Percentiles rank a stretch among this genome's conserved stretches.
Conservation (phyloP, 768 basidiomycete genomes). For the Omphalotus guepiniiformis region DNA sequence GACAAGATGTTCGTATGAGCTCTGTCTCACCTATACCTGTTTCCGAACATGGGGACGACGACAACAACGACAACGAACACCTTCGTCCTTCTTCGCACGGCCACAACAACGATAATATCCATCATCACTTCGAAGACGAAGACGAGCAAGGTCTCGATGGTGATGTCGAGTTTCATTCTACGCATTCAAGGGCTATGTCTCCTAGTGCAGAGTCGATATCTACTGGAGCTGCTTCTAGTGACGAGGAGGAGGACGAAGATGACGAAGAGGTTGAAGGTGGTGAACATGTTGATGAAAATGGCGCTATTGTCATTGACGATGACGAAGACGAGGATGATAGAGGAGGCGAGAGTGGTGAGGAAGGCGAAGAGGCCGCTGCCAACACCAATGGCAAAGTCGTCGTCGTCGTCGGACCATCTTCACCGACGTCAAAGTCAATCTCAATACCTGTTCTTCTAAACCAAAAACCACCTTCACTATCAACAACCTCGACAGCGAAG, state of each 20-base stretch:
- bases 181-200: too few relatives aligned
- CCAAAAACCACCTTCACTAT: not conserved
- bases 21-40: not conserved
- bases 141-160: not conserved
- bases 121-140: too few relatives aligned
- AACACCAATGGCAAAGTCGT: not conserved
- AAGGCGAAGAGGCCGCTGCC: not conserved
- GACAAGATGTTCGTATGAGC: constrained; percentile 4
- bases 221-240: constrained; percentile 1
- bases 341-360: not conserved
- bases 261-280: constrained; percentile 3
- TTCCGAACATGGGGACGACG: not conserved
- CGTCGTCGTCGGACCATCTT: not conserved
- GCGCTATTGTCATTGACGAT: not conserved
- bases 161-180: not conserved
- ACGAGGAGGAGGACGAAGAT: constrained; percentile 2
- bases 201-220: constrained; percentile 1
- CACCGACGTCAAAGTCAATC: not conserved
- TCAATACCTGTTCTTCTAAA: not conserved
- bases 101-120: too few relatives aligned
- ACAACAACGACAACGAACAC: not conserved
- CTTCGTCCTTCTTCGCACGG: not conserved
- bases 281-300: constrained; percentile 3
- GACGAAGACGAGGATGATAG: constrained; percentile 2
- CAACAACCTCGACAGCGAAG: not conserved